phyloP scores from a whole-genome alignment of 768 basidiomycete genomes.

The Trametes cubensis region DNA sequence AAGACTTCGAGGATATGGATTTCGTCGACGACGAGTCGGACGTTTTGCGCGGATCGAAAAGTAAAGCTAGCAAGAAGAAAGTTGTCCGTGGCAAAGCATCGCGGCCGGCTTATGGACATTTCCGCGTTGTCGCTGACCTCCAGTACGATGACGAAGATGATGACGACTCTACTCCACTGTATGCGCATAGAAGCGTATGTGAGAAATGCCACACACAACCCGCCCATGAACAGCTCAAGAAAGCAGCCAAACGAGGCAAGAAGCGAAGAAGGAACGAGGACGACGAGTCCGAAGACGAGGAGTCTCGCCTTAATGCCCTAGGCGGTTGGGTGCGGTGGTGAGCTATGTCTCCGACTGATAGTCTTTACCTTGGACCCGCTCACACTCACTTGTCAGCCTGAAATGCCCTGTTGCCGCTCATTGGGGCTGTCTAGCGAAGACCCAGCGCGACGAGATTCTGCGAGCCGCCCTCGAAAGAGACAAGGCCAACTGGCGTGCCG shows the following conservation, averaged over 20 bases:
- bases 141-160: constrained; percentile 49
- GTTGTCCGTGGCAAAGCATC: constrained; percentile 38
- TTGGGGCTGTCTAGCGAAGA: constrained; percentile 70
- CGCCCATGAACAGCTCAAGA: constrained; percentile 52
- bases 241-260: constrained; percentile 37
- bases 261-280: constrained; percentile 48
- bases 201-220: constrained; percentile 71
- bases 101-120: constrained; percentile 53
- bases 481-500: constrained; percentile 15
- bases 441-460: constrained; percentile 73
- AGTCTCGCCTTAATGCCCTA: constrained; percentile 49
- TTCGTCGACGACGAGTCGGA: constrained; percentile 33
- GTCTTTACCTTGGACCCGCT: constrained; percentile 5
- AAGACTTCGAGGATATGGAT: constrained; percentile 24
- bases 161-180: constrained; percentile 55
- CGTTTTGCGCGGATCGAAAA: constrained; percentile 23
- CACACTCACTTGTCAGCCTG: constrained; percentile 49
- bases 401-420: constrained; percentile 79
- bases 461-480: constrained; percentile 52
- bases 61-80: constrained; percentile 37
- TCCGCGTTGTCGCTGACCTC: constrained; percentile 47
- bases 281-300: constrained; percentile 59
- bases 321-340: constrained; percentile 90
- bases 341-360: constrained; percentile 29
- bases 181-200: constrained; percentile 65